Evolutionary conservation across 1,139 yeast species (phyloP), one percentile per base, ranked within the genome.

Genomic region (Yamadazyma oceani): DNA sequence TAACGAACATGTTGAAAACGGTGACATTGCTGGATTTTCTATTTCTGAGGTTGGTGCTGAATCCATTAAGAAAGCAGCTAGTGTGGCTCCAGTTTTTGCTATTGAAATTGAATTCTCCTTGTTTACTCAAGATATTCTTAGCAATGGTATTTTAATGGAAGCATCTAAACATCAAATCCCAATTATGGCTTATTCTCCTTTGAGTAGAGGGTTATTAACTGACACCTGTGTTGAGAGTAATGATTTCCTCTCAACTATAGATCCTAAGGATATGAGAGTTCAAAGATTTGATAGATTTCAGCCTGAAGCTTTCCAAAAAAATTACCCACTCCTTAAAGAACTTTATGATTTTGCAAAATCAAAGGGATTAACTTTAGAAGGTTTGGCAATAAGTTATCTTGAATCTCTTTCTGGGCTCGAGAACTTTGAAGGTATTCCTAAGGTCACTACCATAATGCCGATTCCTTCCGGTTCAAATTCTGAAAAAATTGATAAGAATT

Each of bases 71-170:
- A 73, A 74, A 44, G 89, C 92, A 2, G 60, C 64, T 22, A 14
- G 33, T n/a, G 68, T 65, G 12, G 60, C 59, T 24, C 82, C 82
- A 26, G 71, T 87, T 41, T 70, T 78, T 2, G 78, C 78, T 49
- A 86, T 83, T 37, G 96, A 88, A 60, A 70, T 84, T 35, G 96
- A 88, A 60, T 70, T 81, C 42, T 85, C 95, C 2, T 53, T 87
- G 45, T 75, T 82, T 60, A 62, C 80, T n/a, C 73, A 75, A 34
- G 85, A 82, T 29, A 73, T 82, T 24, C 54, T 79, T 28, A 45
- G 60, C 8, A 78, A 83, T 51, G 95, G 90, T 1, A 72, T 83
- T 15, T 73, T 82, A 44, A 72, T 69, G 12, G 82, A 80, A 42
- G 65, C 75, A 27, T 55, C 71, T 11, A 47, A 51, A 34, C 54